Base-by-base conservation (phyloP, 768 basidiomycete species). In the Postia placenta region DNA sequence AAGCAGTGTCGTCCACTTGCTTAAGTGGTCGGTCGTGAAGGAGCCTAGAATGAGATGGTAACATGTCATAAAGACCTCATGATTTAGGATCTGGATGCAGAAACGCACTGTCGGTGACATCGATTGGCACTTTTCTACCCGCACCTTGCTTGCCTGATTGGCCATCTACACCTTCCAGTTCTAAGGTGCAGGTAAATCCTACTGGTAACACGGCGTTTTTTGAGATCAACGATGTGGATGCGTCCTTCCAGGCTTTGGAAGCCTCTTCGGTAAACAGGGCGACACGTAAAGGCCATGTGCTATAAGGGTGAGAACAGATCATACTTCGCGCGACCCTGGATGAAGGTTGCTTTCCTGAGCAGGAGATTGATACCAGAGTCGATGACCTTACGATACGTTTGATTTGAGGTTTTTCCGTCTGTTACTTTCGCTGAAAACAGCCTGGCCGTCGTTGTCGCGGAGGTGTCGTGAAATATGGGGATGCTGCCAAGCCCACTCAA, bases 401-500 rank as follows among this genome's bases (percentile, higher is more conserved):
- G 57, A 65, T 51, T 68, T 71, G 45, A 83, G 61, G 14, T 64
- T 57, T 36, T 54, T 48, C 20, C 46, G 45, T 46, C 62, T 27
- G 56, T 48, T 41, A 20, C 55, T 56, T 56, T 38, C 64, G 33
- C 64, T 66, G 52, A 78, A 75, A 11, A 76, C 51, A 2, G 67
- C 60, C 44, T 67, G 65, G 4, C 74, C 76, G 27, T 65, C 49
- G 12, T 59, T 56, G 47, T 74, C 72, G 25, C 77, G 74, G 15
- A 87, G 67, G 65, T 85, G 83, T n/a, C 85, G 69, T 1, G 84
- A 82, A 22, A 75, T 64, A 53, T 83, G 71, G 9, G 85, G 85
- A 62, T 90, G 83, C 62, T 90, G 87, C 88, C 88, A 92, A 24
- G 83, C 81, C 86, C 85, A 90, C 67, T 89, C 87, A 57, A 90